phyloP scores from a whole-genome alignment of 495 filamentous ascomycete genomes.

The Penicillium flavigenum region DNA sequence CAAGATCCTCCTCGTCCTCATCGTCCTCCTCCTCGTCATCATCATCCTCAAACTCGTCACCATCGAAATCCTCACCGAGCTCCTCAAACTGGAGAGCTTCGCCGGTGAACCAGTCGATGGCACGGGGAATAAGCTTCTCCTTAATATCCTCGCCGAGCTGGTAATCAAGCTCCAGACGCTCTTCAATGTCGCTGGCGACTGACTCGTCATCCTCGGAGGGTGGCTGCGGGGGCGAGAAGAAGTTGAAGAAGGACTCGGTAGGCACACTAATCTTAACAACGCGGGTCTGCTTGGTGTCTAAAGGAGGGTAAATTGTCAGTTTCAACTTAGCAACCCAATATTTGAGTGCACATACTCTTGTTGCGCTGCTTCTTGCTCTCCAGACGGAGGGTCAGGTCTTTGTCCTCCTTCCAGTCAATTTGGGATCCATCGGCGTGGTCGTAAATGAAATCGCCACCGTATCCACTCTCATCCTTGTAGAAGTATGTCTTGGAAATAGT shows the following conservation, averaged over 20 bases:
- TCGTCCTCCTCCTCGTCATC: constrained; percentile 87
- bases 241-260: constrained; percentile 99
- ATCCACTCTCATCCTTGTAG: constrained; percentile 98
- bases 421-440: constrained; percentile 97
- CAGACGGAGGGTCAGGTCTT: constrained; percentile 89
- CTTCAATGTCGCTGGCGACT: constrained; percentile 86
- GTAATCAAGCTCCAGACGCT: constrained; percentile 97
- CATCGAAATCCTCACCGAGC: constrained; percentile 80
- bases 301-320: constrained; percentile 29
- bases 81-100: constrained; percentile 98
- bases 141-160: constrained; percentile 99
- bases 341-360: constrained; percentile 71
- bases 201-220: constrained; percentile 75
- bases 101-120: constrained; percentile 99
- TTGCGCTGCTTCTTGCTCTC: constrained; percentile 99
- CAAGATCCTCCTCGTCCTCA: constrained; percentile 71
- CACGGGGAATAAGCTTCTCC: constrained; percentile 98
- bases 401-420: constrained; percentile 93
- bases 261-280: constrained; percentile 98
- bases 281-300: constrained; percentile 98
- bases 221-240: constrained; percentile 93
- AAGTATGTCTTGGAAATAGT: constrained; percentile 96
- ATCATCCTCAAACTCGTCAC: constrained; percentile 83
- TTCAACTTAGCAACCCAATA: not conserved
- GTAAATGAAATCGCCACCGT: constrained; percentile 99